These are phyloP conservation scores for Neofusicoccum cordaticola DNA, from an alignment of 2,329 filamentous ascomycete species.

Conservation along the genomic window DNA sequence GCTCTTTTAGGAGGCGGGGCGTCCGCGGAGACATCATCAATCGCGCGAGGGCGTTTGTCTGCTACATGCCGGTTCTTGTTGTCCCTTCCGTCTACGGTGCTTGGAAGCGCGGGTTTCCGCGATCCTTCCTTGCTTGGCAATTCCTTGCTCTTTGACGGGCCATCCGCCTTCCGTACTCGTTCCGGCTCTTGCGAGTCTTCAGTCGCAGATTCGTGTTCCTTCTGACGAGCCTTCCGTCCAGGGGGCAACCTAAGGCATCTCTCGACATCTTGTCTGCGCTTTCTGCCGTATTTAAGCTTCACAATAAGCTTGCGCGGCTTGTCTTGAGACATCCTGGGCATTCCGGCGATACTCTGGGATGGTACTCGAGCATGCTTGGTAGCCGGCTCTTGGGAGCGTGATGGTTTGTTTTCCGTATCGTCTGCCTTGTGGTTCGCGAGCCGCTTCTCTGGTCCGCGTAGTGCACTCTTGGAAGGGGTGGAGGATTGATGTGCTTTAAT, in stretches of 20 bases:
- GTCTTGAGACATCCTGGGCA: neutral
- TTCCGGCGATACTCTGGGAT: neutral
- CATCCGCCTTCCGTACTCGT: constrained; percentile 9
- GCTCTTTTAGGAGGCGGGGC: constrained; percentile 28
- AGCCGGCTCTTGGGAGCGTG: constrained; percentile 19
- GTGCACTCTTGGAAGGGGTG: neutral
- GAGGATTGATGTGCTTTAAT: neutral
- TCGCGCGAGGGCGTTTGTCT: constrained; percentile 35
- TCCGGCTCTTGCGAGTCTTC: constrained; percentile 13
- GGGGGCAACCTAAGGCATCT: constrained; percentile 33
- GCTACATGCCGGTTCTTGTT: constrained; percentile 10
- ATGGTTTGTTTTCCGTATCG: neutral
- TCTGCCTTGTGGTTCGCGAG: neutral
- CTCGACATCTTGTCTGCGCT: constrained; percentile 48
- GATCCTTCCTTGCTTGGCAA: neutral
- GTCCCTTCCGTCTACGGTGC: constrained; percentile 2
- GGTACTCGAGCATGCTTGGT: constrained; percentile 15
- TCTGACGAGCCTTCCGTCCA: constrained; percentile 25
- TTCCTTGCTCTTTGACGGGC: constrained; percentile 5
- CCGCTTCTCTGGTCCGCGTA: neutral
- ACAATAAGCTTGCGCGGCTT: constrained; percentile 42
- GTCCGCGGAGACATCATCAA: constrained; percentile 27
- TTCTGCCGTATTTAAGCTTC: constrained; percentile 52
- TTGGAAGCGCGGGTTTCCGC: constrained; percentile 5
- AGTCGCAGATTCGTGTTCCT: constrained; percentile 1